These are phyloP conservation scores for Arthrobotrys iridis DNA, from an alignment of 2,329 filamentous ascomycete species.

Conservation along the genomic window DNA sequence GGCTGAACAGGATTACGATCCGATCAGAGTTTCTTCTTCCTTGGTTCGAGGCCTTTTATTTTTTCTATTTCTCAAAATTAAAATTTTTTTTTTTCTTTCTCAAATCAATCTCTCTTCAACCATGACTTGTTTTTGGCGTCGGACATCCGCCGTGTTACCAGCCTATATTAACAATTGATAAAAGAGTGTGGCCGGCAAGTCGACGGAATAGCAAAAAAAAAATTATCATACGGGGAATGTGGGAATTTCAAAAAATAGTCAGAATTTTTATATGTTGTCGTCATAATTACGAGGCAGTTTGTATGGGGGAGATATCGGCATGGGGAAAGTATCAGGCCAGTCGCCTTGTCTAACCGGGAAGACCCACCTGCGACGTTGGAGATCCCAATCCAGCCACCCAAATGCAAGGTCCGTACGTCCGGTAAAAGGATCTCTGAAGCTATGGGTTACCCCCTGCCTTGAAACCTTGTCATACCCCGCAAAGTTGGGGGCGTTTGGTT, in stretches of 20 bases:
- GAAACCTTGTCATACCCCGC: conserved; percentile 15
- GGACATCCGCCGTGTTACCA: conserved; percentile 17
- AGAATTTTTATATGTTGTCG: conserved; percentile 36
- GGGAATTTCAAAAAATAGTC: neutral
- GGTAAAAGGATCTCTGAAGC: conserved; percentile 11
- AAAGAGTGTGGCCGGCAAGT: neutral
- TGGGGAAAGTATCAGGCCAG: conserved; percentile 12
- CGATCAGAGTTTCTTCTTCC: neutral
- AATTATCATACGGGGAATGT: neutral
- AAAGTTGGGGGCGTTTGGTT: conserved; percentile 9
- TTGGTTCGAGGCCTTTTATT: conserved; percentile 9
- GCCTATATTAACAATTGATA: neutral
- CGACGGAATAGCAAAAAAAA: neutral
- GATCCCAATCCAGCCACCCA: conserved; percentile 11
- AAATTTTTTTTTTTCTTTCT: too few relatives aligned
- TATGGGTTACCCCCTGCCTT: neutral
- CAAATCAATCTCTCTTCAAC: too few relatives aligned
- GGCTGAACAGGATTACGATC: neutral
- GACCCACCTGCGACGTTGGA: conserved; percentile 12
- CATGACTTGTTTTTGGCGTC: too few relatives aligned
- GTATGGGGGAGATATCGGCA: neutral
- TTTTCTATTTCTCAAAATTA: neutral
- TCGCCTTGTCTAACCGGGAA: conserved; percentile 38
- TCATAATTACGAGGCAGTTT: conserved; percentile 43
- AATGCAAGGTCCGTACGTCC: conserved; percentile 25